Percentiles rank a stretch among this genome's conserved stretches.
Conservation (phyloP, 2,329 filamentous ascomycete species). For the Exutisphaerella laricina region DNA sequence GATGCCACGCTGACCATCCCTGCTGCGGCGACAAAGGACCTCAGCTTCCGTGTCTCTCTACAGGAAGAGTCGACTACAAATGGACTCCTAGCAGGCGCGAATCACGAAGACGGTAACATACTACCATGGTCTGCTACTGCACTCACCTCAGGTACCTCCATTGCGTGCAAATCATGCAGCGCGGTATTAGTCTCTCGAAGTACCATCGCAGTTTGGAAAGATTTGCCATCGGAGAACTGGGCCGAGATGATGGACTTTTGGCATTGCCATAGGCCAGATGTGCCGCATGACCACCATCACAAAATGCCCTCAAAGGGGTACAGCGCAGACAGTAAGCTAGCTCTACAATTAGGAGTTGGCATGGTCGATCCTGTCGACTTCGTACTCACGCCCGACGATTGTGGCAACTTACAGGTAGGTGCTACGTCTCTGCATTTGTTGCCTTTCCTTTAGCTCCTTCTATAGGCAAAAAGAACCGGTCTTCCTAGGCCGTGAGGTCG, state of each 20-base stretch:
- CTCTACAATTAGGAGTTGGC: constrained; percentile 60
- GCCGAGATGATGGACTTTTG: constrained; percentile 99
- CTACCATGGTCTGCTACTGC: constrained; percentile 42
- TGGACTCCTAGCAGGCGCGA: constrained; percentile 13
- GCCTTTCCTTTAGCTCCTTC: constrained; percentile 1
- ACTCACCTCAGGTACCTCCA: constrained; percentile 24
- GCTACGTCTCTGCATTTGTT: neutral
- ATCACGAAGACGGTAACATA: constrained; percentile 31
- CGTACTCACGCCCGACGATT: constrained; percentile 64
- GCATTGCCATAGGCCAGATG: constrained; percentile 91
- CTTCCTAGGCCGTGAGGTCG: constrained; percentile 30
- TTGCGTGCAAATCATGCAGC: constrained; percentile 29
- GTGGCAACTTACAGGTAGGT: constrained; percentile 45
- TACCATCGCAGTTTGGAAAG: constrained; percentile 65
- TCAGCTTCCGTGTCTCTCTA: constrained; percentile 51
- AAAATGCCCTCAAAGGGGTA: constrained; percentile 61
- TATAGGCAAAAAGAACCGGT: constrained; percentile 35
- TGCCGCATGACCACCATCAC: constrained; percentile 47
- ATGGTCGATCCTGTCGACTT: constrained; percentile 79
- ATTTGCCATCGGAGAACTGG: constrained; percentile 94
- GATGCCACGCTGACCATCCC: constrained; percentile 47
- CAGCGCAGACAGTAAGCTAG: constrained; percentile 70
- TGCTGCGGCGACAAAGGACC: constrained; percentile 42
- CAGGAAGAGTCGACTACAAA: constrained; percentile 34
- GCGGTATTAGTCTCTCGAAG: constrained; percentile 23